Conservation (phyloP, 2,329 filamentous ascomycete species). For the Rugonectria rugulosa region DNA sequence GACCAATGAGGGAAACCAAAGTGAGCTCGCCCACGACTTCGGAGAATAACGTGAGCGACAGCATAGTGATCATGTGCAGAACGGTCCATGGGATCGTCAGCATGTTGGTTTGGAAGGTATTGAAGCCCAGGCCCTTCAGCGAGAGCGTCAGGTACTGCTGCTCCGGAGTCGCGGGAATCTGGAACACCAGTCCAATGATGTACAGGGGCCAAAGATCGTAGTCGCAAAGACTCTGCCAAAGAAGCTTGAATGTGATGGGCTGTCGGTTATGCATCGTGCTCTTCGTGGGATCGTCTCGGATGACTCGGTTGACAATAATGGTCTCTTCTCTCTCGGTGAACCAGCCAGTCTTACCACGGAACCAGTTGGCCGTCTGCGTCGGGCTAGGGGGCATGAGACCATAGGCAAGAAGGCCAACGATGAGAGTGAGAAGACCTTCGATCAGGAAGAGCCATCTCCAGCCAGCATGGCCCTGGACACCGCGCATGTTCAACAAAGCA, state of each 20-base stretch:
- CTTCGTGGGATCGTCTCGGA: conserved; percentile 67
- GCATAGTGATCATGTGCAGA: conserved; percentile 49
- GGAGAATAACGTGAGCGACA: conserved; percentile 38
- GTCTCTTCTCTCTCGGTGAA: conserved; percentile 66
- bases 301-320: conserved; percentile 66
- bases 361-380: conserved; percentile 20
- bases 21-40: conserved; percentile 48
- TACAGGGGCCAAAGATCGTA: conserved; percentile 59
- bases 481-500: conserved; percentile 51
- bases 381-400: conserved; percentile 59
- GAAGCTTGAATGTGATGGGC: conserved; percentile 56
- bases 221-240: conserved; percentile 62
- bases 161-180: conserved; percentile 59
- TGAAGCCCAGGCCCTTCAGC: conserved; percentile 64
- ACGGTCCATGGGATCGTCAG: conserved; percentile 66
- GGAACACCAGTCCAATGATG: conserved; percentile 47
- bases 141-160: conserved; percentile 66
- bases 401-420: conserved; percentile 61
- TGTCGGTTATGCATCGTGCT: conserved; percentile 68
- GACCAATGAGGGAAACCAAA: conserved; percentile 25
- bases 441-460: conserved; percentile 63
- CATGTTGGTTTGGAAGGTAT: conserved; percentile 68
- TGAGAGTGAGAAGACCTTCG: conserved; percentile 55
- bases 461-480: conserved; percentile 44
- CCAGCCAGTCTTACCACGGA: conserved; percentile 59